phyloP scores from a whole-genome alignment of 192 early-diverging fungal genomes.

The Coemansia sp. region DNA sequence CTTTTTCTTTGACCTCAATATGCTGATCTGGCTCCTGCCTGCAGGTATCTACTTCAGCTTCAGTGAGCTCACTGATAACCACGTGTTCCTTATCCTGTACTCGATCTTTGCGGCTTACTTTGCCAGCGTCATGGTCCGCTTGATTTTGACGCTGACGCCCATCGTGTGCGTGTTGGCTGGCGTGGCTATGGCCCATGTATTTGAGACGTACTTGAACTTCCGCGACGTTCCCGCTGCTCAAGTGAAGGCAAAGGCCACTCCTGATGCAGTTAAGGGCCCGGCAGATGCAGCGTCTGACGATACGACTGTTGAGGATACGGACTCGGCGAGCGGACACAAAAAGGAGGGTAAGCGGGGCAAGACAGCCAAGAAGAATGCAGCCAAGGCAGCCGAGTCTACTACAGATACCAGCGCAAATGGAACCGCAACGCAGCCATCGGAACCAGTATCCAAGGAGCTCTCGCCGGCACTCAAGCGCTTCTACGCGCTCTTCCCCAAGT shows the following conservation, averaged over 20 bases:
- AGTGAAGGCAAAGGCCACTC: background rate
- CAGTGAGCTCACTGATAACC: slow-evolving; percentile 91
- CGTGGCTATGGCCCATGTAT: slow-evolving; percentile 83
- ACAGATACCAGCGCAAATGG: background rate
- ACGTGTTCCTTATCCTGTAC: slow-evolving; percentile 98
- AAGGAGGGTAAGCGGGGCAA: slow-evolving; percentile 38
- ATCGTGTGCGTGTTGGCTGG: slow-evolving; percentile 95
- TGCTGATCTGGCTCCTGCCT: slow-evolving; percentile 96
- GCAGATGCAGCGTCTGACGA: background rate
- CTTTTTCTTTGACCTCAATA: slow-evolving; percentile 98
- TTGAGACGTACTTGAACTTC: slow-evolving; percentile 81
- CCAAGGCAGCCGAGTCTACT: background rate
- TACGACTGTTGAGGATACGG: slow-evolving; percentile 1
- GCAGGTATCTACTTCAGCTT: slow-evolving; percentile 98
- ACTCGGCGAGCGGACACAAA: slow-evolving; percentile 10
- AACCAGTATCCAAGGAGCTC: background rate
- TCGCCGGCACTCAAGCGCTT: slow-evolving; percentile 23
- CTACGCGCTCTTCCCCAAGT: slow-evolving; percentile 26
- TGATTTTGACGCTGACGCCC: slow-evolving; percentile 98
- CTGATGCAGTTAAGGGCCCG: background rate
- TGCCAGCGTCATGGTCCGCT: slow-evolving; percentile 99
- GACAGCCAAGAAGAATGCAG: slow-evolving; percentile 3
- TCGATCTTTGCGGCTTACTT: slow-evolving; percentile 99
- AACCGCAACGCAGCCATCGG: background rate
- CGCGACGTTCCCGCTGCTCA: slow-evolving; percentile 1